Base-by-base conservation (phyloP, 1,284 basidiomycete species). In the Athelia sp. region DNA sequence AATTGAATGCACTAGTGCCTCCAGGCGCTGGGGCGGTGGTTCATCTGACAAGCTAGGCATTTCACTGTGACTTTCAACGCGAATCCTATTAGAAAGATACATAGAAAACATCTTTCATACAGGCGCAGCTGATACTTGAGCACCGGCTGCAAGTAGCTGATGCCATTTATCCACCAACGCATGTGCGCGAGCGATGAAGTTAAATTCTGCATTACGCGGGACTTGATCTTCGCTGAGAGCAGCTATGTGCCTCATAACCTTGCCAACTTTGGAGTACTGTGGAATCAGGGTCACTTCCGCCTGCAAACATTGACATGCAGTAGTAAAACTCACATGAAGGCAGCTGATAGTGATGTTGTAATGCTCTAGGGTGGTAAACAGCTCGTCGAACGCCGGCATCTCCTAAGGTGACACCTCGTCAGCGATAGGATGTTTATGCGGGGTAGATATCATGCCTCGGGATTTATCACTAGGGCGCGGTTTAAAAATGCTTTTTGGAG, bases 201-300 rank as follows among this genome's bases (percentile, higher is more conserved):
- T 79, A 76, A 85, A 92, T 64, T 96, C 85, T 29, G 82, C 85
- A 61, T 98, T 88, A 50, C 83, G 76, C 13, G 95, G 93, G 21
- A 97, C 84, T 61, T 75, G 79, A 18, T 78, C 78, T 35, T 71
- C 71, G 17, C 71, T 55, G 17, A 95, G 75, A 24, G 83, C 76
- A 43, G 89, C 79, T 60, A 98, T 95, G 69, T 93, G 91, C 63
- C 93, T 90, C 90, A 98, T 95, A 47, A 99, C 95, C 71, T 98
- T 98, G 70, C 90, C 93, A 62, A 98, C 96, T 76, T 98, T 98
- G 54, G 95, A 95, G 73, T 85, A 88, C 82, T 93, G 36, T 13
- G 26, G 26, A 29, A 29, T n/a, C n/a, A n/a, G n/a, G n/a, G n/a
- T n/a, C n/a, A n/a, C n/a, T n/a, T n/a, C n/a, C n/a, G n/a, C n/a